Evolutionary conservation across 192 early-diverging fungal genomes (phyloP).

Genomic region (Linnemannia exigua): DNA sequence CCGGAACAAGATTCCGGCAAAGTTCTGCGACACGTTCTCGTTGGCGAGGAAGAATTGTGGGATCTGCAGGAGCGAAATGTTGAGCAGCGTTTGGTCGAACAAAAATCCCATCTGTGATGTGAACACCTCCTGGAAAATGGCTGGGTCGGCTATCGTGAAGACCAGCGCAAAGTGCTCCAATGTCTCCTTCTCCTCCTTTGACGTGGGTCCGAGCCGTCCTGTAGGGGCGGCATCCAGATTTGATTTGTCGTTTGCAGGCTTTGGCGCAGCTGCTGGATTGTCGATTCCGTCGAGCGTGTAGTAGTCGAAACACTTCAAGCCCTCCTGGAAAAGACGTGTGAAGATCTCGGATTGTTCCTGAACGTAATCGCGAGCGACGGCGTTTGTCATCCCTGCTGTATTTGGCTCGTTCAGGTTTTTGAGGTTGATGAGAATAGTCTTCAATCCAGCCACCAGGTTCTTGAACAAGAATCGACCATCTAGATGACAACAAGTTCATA

Average conservation of each 20-base stretch:
- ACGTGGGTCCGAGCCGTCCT: constrained; percentile 70
- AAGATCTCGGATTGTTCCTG: constrained; percentile 84
- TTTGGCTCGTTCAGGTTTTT: constrained; percentile 76
- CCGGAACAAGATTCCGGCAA: constrained; percentile 82
- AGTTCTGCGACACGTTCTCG: constrained; percentile 82
- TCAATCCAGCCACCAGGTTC: constrained; percentile 90
- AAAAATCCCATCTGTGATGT: constrained; percentile 88
- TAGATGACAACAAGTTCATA: constrained; percentile 30
- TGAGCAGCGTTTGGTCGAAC: constrained; percentile 85
- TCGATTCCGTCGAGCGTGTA: constrained; percentile 77
- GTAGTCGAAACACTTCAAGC: constrained; percentile 87
- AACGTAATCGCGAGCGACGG: constrained; percentile 75
- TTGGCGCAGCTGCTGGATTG: constrained; percentile 46
- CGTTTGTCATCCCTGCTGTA: constrained; percentile 57
- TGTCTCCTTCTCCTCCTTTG: constrained; percentile 93
- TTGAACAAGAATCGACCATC: constrained; percentile 92
- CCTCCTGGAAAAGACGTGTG: constrained; percentile 78
- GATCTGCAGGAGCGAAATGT: constrained; percentile 82
- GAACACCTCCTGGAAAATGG: constrained; percentile 97
- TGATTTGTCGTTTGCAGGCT: constrained; percentile 18
- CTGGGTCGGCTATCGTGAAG: constrained; percentile 87
- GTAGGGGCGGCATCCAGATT: constrained; percentile 44
- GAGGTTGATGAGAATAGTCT: constrained; percentile 82
- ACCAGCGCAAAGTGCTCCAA: constrained; percentile 91
- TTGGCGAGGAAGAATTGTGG: constrained; percentile 91